These are phyloP conservation scores for Ogataea degrootiae DNA, from an alignment of 805 yeast genomes.

Conservation along the genomic window DNA sequence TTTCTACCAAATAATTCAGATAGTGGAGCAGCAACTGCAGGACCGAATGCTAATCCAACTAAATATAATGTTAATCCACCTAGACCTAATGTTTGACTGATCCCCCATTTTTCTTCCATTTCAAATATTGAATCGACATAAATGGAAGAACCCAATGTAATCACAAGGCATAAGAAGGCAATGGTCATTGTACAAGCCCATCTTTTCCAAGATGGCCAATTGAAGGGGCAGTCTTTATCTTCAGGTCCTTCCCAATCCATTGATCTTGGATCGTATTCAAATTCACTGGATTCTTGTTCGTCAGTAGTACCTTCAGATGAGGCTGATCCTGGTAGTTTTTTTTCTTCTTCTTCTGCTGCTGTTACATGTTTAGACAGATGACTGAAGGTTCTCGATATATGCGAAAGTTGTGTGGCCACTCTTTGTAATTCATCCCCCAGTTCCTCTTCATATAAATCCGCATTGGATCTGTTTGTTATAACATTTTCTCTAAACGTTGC, in stretches of 20 bases:
- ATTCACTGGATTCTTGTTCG: slow-evolving; percentile 21
- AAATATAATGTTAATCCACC: slow-evolving; percentile 68
- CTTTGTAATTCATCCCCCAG: slow-evolving; percentile 19
- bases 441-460: slow-evolving; percentile 20
- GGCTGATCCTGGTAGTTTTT: neutral
- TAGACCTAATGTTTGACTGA: slow-evolving; percentile 55
- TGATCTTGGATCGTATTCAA: slow-evolving; percentile 34
- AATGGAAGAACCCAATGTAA: slow-evolving; percentile 71
- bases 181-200: slow-evolving; percentile 65
- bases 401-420: slow-evolving; percentile 17
- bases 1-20: slow-evolving; percentile 68
- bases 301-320: slow-evolving; percentile 6
- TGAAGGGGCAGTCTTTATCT: slow-evolving; percentile 62
- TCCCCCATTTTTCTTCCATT: slow-evolving; percentile 41
- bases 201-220: slow-evolving; percentile 61
- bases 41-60: slow-evolving; percentile 68
- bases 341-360: slow-evolving; percentile 7
- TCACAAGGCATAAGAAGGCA: slow-evolving; percentile 61
- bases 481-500: slow-evolving; percentile 9
- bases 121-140: slow-evolving; percentile 63
- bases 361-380: slow-evolving; percentile 5
- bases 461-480: slow-evolving; percentile 5
- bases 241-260: slow-evolving; percentile 59
- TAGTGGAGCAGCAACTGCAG: slow-evolving; percentile 66
- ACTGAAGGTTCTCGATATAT: slow-evolving; percentile 13